These are phyloP conservation scores for Sutorius australiensis DNA, from an alignment of 768 basidiomycete species.

Conservation along the genomic window DNA sequence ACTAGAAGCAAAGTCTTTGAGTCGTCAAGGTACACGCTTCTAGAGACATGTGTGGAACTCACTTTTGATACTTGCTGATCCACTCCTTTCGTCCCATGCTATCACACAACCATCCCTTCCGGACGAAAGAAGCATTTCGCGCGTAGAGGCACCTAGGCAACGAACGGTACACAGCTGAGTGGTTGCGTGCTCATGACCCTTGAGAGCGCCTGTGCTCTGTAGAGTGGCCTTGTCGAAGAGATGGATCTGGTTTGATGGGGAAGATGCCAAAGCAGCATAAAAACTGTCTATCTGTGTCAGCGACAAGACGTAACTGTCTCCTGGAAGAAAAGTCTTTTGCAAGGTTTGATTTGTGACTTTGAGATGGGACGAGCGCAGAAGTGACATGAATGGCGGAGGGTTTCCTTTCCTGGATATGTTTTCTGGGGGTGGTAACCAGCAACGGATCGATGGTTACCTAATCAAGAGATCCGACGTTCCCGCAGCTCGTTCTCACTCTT, in stretches of 20 bases:
- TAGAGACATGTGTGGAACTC: constrained; percentile 26
- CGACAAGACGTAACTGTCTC: constrained; percentile 57
- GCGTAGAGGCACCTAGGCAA: constrained; percentile 38
- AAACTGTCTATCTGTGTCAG: constrained; percentile 47
- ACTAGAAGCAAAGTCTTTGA: constrained; percentile 42
- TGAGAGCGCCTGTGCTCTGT: constrained; percentile 41
- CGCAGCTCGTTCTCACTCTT: constrained; percentile 14
- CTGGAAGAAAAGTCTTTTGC: constrained; percentile 34
- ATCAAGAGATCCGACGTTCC: neutral
- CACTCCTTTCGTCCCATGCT: constrained; percentile 70
- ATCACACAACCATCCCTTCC: constrained; percentile 70
- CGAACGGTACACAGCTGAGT: constrained; percentile 50
- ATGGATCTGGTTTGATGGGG: constrained; percentile 60
- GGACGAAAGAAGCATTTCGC: constrained; percentile 54
- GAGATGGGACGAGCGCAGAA: constrained; percentile 23
- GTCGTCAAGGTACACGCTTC: constrained; percentile 31
- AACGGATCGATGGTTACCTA: neutral
- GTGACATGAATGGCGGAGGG: constrained; percentile 24
- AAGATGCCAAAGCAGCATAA: constrained; percentile 61
- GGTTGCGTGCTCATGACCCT: constrained; percentile 56
- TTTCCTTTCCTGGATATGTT: constrained; percentile 28
- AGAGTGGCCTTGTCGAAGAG: constrained; percentile 61
- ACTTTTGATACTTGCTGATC: constrained; percentile 56
- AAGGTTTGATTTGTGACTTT: constrained; percentile 20
- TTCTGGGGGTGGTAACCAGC: constrained; percentile 10